Evolutionary conservation across 2,329 filamentous ascomycete species (phyloP).

Genomic region (Fonsecaea multimorphosa): DNA sequence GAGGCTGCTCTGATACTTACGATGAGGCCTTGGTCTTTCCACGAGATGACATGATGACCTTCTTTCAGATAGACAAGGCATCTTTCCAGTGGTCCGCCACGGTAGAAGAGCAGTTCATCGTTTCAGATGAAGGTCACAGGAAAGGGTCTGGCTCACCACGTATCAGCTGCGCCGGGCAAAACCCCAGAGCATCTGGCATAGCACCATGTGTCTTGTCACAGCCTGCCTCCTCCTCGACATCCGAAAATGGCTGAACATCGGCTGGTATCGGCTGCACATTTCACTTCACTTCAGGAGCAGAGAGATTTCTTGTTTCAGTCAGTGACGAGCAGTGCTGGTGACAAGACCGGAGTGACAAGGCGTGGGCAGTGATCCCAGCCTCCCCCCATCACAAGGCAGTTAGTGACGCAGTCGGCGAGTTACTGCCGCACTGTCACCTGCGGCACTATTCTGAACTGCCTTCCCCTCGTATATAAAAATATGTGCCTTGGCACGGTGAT

Average conservation of each 20-base stretch:
- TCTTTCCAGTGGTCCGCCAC: not conserved
- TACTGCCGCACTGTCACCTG: conserved; percentile 14
- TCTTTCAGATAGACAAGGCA: not conserved
- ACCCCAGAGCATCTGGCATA: not conserved
- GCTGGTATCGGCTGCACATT: not conserved
- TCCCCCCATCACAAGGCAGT: not conserved
- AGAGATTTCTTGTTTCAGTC: not conserved
- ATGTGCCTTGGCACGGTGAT: conserved; percentile 11
- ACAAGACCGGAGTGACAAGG: not conserved
- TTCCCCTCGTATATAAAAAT: conserved; percentile 13
- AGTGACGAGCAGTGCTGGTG: too few relatives aligned
- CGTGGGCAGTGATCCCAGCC: not conserved
- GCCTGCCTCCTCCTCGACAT: not conserved
- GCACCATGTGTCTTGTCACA: not conserved
- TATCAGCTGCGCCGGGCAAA: not conserved
- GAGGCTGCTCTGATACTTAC: not conserved
- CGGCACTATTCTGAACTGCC: not conserved
- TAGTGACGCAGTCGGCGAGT: conserved; percentile 13
- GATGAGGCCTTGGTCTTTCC: not conserved
- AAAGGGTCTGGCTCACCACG: not conserved
- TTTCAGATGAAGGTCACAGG: not conserved
- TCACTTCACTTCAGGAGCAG: not conserved
- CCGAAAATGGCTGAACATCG: not conserved
- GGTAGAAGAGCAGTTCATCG: not conserved
- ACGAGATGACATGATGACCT: not conserved